Evolutionary conservation across 2,329 filamentous ascomycete genomes (phyloP).

Genomic region (Penicillium digitatum): DNA sequence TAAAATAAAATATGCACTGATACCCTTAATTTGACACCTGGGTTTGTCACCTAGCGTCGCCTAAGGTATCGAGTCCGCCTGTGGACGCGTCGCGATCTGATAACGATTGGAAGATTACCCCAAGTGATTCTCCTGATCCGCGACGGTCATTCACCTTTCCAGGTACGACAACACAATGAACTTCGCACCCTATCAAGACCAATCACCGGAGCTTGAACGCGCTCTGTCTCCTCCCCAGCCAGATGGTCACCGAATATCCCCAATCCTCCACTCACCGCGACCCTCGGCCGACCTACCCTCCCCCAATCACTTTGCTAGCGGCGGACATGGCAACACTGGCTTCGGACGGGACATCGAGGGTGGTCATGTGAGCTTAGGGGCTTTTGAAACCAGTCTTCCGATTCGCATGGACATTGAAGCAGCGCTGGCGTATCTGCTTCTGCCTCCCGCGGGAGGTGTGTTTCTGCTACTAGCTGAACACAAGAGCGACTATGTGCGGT

Average conservation of each 20-base stretch:
- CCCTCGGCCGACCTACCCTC: slow-evolving; percentile 41
- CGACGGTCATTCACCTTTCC: background rate
- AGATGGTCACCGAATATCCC: slow-evolving; percentile 50
- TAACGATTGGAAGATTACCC: slow-evolving; percentile 8
- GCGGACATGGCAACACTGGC: slow-evolving; percentile 41
- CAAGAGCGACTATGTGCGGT: slow-evolving; percentile 96
- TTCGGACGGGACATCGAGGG: slow-evolving; percentile 42
- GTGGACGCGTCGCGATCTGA: slow-evolving; percentile 15
- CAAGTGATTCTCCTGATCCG: slow-evolving; percentile 4
- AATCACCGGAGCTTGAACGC: slow-evolving; percentile 77
- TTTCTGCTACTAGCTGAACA: slow-evolving; percentile 80
- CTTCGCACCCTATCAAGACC: slow-evolving; percentile 96
- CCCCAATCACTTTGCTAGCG: slow-evolving; percentile 39
- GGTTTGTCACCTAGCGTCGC: background rate
- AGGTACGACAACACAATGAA: slow-evolving; percentile 59
- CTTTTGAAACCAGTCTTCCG: slow-evolving; percentile 85
- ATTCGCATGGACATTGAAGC: slow-evolving; percentile 87
- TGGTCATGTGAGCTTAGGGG: slow-evolving; percentile 63
- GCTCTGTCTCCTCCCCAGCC: slow-evolving; percentile 68
- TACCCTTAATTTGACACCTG: slow-evolving; percentile 4
- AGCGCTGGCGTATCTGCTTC: slow-evolving; percentile 76
- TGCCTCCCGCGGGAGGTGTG: slow-evolving; percentile 83
- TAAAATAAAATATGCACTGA: slow-evolving; percentile 21
- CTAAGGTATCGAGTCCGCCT: slow-evolving; percentile 7
- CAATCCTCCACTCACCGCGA: slow-evolving; percentile 52